Evolutionary conservation across 257 asterid genomes (phyloP).

Genomic region (Jacaranda copaia): DNA sequence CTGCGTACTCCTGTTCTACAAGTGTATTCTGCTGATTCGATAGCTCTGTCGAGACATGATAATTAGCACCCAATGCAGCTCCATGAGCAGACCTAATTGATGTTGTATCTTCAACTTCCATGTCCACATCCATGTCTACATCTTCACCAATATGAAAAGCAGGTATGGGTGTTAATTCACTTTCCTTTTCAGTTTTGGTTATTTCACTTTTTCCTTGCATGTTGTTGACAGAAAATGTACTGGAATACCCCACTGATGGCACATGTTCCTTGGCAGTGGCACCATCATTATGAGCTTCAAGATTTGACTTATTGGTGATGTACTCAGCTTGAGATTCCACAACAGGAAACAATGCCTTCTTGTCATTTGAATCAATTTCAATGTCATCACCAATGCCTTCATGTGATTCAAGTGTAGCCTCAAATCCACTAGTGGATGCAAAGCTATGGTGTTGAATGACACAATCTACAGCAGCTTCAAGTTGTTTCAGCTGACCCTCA

Average conservation of each 20-base stretch:
- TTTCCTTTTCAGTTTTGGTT: conserved; percentile 40
- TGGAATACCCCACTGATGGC: conserved; percentile 28
- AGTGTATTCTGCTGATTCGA: conserved; percentile 35
- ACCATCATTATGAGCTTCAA: conserved; percentile 45
- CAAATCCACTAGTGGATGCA: conserved; percentile 44
- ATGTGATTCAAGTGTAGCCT: conserved; percentile 40
- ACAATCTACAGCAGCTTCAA: conserved; percentile 60
- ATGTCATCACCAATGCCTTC: conserved; percentile 42
- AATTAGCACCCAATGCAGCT: conserved; percentile 46
- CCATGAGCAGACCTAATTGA: conserved; percentile 39
- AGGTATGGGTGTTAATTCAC: conserved; percentile 44
- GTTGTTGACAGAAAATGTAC: conserved; percentile 38
- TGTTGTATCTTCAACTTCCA: conserved; percentile 93
- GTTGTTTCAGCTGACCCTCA: conserved; percentile 61
- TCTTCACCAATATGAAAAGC: conserved; percentile 62
- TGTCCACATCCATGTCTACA: conserved; percentile 95
- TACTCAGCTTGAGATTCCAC: conserved; percentile 42
- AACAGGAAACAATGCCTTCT: conserved; percentile 36
- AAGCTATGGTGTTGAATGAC: conserved; percentile 40
- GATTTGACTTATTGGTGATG: conserved; percentile 32
- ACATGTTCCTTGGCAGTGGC: conserved; percentile 36
- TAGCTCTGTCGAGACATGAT: conserved; percentile 46
- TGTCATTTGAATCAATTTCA: conserved; percentile 43
- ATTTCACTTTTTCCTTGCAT: conserved; percentile 44
- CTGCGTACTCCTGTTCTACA: conserved; percentile 39